Evolutionary conservation across 495 filamentous ascomycete species (phyloP).

Genomic region (Trichocladium antarcticum): DNA sequence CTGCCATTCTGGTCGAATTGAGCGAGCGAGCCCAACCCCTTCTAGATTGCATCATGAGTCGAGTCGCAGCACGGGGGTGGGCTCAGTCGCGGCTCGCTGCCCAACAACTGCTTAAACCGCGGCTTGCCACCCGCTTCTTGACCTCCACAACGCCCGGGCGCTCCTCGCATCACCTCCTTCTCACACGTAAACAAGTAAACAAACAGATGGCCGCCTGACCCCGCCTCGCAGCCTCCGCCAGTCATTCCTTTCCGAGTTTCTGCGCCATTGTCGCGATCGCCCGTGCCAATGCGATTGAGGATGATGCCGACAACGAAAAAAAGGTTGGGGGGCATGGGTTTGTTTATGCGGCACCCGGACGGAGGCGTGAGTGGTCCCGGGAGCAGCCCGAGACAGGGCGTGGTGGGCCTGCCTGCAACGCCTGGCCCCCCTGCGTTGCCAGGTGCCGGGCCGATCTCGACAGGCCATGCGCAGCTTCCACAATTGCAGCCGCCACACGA

Average conservation of each 20-base stretch:
- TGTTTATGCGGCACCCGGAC: slow-evolving; percentile 22
- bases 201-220: slow-evolving; percentile 6
- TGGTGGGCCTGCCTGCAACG: slow-evolving; percentile 19
- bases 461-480: slow-evolving; percentile 9
- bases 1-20: slow-evolving; percentile 20
- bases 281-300: slow-evolving; percentile 18
- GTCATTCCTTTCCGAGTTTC: slow-evolving; percentile 9
- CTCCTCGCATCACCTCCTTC: slow-evolving; percentile 4
- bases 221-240: background rate
- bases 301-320: slow-evolving; percentile 30
- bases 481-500: slow-evolving; percentile 23
- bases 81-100: background rate
- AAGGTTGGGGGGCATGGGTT: slow-evolving; percentile 23
- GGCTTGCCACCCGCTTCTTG: too few relatives aligned
- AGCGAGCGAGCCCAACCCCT: slow-evolving; percentile 18
- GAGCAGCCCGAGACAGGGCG: slow-evolving; percentile 13
- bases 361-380: slow-evolving; percentile 5
- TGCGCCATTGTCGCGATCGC: background rate
- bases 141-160: background rate
- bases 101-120: background rate
- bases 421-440: slow-evolving; percentile 7
- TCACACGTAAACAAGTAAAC: slow-evolving; percentile 22
- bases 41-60: slow-evolving; percentile 22
- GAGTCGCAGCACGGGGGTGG: slow-evolving; percentile 4
- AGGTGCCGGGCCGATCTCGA: background rate